These are phyloP conservation scores for Tetrapisispora iriomotensis DNA, from an alignment of 805 yeast species.

Conservation along the genomic window DNA sequence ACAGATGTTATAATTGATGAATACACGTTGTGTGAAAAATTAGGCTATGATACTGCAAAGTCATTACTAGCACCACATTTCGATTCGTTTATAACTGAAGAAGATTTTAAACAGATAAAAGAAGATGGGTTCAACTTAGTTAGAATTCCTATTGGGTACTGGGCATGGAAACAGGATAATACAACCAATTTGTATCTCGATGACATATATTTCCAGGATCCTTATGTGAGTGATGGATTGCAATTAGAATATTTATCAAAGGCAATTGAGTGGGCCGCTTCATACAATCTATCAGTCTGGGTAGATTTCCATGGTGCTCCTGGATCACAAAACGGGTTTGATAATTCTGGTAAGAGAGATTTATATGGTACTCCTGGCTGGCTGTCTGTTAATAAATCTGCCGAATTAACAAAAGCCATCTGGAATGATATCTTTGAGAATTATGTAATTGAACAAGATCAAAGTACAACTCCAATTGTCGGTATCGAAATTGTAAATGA, in stretches of 20 bases:
- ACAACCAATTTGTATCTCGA: conserved; percentile 11
- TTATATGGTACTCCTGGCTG: conserved; percentile 33
- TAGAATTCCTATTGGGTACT: conserved; percentile 72
- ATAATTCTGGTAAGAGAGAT: conserved; percentile 62
- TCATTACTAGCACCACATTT: conserved; percentile 42
- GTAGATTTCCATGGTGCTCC: conserved; percentile 76
- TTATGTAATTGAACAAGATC: conserved; percentile 11
- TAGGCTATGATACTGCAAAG: conserved; percentile 40
- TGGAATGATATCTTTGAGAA: conserved; percentile 39
- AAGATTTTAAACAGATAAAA: conserved; percentile 44
- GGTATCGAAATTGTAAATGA: conserved; percentile 68
- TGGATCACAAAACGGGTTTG: conserved; percentile 82
- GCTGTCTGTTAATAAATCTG: conserved; percentile 33
- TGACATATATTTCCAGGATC: conserved; percentile 36
- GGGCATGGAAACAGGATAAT: conserved; percentile 50
- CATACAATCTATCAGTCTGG: conserved; percentile 54
- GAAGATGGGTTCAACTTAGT: conserved; percentile 54
- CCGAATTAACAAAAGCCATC: conserved; percentile 40
- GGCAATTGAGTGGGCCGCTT: conserved; percentile 59
- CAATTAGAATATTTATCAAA: conserved; percentile 54
- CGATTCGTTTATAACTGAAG: conserved; percentile 48
- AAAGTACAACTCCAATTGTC: conserved; percentile 41
- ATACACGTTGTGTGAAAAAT: conserved; percentile 39
- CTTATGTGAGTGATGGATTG: conserved; percentile 47
- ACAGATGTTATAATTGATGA: conserved; percentile 38